Evolutionary conservation across 2,329 filamentous ascomycete genomes (phyloP).

Genomic region (Penicillium psychrosexuale): DNA sequence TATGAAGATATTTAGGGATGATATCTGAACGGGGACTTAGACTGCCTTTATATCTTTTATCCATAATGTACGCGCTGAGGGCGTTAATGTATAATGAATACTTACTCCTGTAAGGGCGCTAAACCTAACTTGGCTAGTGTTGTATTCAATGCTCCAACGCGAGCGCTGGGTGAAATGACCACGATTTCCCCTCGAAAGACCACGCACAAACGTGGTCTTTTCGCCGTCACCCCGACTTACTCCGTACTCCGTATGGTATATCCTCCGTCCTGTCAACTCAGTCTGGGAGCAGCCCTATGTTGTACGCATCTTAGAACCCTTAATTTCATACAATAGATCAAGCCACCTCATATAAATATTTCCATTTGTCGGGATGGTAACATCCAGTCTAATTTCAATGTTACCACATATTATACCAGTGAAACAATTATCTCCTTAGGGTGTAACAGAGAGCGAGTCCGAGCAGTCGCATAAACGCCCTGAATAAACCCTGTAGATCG

Average conservation of each 20-base stretch:
- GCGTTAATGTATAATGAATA: no score
- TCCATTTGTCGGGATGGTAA: background rate
- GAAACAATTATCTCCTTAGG: background rate
- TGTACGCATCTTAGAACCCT: background rate
- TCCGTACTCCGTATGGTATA: background rate
- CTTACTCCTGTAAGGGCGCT: no score
- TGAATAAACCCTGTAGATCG: background rate
- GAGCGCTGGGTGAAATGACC: no score
- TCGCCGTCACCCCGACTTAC: background rate
- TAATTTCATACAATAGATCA: slow-evolving; percentile 11
- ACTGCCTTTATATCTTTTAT: no score
- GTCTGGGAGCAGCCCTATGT: background rate
- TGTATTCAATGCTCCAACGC: no score
- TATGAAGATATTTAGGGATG: no score
- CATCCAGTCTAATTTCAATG: background rate
- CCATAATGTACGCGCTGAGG: no score
- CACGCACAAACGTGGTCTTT: no score
- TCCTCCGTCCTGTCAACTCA: background rate
- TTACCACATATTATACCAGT: background rate
- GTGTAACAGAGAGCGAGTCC: background rate
- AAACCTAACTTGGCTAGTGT: no score
- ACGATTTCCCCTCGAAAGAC: no score
- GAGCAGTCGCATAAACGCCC: background rate
- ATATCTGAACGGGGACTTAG: no score
- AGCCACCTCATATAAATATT: slow-evolving; percentile 6